Base-by-base conservation (phyloP, 2,329 filamentous ascomycete species). In the Exophiala oligosperma region DNA sequence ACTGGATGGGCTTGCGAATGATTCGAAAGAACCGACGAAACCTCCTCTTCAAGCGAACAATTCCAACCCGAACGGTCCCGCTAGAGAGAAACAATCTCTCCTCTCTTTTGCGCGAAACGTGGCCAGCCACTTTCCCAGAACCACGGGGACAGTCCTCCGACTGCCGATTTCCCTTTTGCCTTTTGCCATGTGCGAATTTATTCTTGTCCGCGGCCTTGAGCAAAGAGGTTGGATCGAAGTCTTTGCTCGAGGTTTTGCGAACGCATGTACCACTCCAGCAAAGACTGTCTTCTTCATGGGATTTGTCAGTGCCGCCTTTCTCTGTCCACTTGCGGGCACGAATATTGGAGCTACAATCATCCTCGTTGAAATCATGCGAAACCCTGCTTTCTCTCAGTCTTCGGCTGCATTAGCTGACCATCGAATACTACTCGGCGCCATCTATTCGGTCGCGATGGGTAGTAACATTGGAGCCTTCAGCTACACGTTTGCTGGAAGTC, bases 261-360 rank as follows among this genome's bases (percentile, higher is more conserved):
- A 62, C 23, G 65, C 65, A 8, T 66, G 65, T 54, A 63, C 62
- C 2, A 61, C 54, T 2, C 64, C 65, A 3, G 56, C 62, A 8
- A 50, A 47, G 17, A 61, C 65, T 1, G 62, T 64, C n/a, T 66
- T 65, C 50, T 66, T 67, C 60, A 63, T 67, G 54, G 58, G 59
- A 12, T 67, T 62, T 43, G 54, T 67, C 37, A 62, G 58, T 14
- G 65, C 64, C 1, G 64, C 64, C 0, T 66, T 66, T 50, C 56
- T 67, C 11, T 67, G 65, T 49, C 65, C 65, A 0, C 59, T 67
- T 11, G 65, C 65, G 3, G 65, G 65, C 9, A 67, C 65, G 26
- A 67, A 67, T 32, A 67, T 67, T 44, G 65, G 65, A n/a, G 65
- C 65, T 23, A 67, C 65, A 9, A 67, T 67, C 53, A 64, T 67